Evolutionary conservation across 345 rosid genomes (phyloP), one percentile per base, ranked within the genome.

Genomic region (Melaleuca quinquenervia): DNA sequence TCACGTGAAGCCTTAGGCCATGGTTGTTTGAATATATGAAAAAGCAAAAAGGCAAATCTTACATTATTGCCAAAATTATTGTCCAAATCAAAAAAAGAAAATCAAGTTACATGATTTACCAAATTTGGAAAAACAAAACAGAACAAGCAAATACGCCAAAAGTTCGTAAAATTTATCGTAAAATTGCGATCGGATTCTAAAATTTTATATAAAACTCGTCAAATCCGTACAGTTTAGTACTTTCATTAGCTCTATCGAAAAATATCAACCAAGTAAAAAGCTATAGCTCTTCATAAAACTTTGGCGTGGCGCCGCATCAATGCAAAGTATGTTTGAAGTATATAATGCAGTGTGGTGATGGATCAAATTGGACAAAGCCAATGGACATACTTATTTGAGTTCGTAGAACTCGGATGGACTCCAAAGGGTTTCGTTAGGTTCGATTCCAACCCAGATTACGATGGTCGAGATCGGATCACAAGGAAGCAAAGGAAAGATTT

Each of bases 251-350:
- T 32, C 5, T 44, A 32, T 29, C 44, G 3, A 15, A 14, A 60
- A 0, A 29, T 32, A 29, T 15, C 22, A 1, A 3, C 11, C 12
- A 62, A 7, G 10, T 3, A 29, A 10, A 14, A 21, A 10, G 11
- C 21, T 1, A 60, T 5, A 1, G 3, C 41, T 27, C 41, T 15
- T 62, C 44, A 4, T 29, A 10, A 62, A 62, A 29, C 29, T 29
- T 0, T 29, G 7, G 11, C 44, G 5, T 6, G 41, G 10, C 21
- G 4, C 1, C 20, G 14, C 1, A 27, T 13, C 0, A 27, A 2
- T 58, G 16, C 32, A n/a, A 58, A 7, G 1, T n/a, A 26, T 2
- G 3, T 14, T 58, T 3, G 18, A 58, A 27, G n/a, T 6, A 58
- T n/a, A 58, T 11, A 2, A 13, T n/a, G 21, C 41, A 9, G 7